Evolutionary conservation across 129 eudicot species (phyloP), one percentile per base, ranked within the genome.

Genomic region (Saposhnikovia divaricata): DNA sequence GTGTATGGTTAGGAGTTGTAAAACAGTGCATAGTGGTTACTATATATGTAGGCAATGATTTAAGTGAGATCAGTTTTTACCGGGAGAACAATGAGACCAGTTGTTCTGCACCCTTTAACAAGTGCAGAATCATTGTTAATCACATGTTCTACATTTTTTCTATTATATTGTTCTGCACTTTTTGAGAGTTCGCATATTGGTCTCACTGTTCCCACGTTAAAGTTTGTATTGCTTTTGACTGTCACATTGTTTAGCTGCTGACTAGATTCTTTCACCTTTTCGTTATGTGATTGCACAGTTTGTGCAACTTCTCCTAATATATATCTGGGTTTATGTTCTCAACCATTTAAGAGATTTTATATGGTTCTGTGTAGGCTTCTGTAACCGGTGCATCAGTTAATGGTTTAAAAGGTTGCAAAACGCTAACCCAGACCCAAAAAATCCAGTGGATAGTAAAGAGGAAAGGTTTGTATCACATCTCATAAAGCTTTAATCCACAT

Each of bases 401-500:
- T 63, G 98, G 98, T 79, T 80, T 94, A 74, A 90, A 91, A 88
- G 97, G 98, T 73, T 89, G 97, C 83, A 91, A 91, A 83, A 94
- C 97, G 44, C 89, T 91, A 93, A 86, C 84, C 97, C 96, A 4
- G 98, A 94, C 80, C 98, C 98, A 25, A 90, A 90, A 83, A 94
- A 92, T 72, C 98, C 97, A 25, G 78, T 88, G 38, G 91, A 87
- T 86, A 88, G 98, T 78, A 87, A 55, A 46, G 98, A 95, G 79
- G 96, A 95, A 85, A 95, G 98, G 98, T 88, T n/a, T 78, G 84
- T 85, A 85, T 83, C 70, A 45, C 25, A 71, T 59, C 27, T 81
- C 74, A 37, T 8, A 51, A 55, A 42, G 74, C 76, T 80, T n/a
- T 61, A 0, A 10, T 25, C 69, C 34, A 25, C 37, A 25, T 61